A percentile compares a stretch with the other conserved stretches of the same genome.
Evolutionary conservation across 2,329 filamentous ascomycete genomes (phyloP).

Genomic region (Penicillium oxalicum): DNA sequence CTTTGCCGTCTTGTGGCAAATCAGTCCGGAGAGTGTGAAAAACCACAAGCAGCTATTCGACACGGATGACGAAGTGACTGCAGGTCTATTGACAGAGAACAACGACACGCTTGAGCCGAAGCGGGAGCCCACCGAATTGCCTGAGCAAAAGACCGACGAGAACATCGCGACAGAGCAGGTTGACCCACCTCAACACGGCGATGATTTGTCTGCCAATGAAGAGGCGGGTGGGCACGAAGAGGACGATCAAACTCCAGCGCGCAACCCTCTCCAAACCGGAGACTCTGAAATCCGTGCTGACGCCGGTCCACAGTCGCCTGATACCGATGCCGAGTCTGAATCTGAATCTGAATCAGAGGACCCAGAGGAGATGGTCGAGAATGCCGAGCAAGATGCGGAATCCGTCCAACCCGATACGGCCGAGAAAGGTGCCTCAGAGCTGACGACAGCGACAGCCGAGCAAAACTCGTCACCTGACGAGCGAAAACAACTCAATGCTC

Average conservation of each 20-base stretch:
- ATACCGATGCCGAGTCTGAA: constrained; percentile 4
- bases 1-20: constrained; percentile 78
- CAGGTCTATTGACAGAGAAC: constrained; percentile 15
- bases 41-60: constrained; percentile 66
- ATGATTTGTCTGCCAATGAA: constrained; percentile 7
- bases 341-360: constrained; percentile 25
- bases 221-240: constrained; percentile 28
- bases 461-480: constrained; percentile 21
- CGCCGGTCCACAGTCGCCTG: constrained; percentile 1
- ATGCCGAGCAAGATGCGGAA: constrained; percentile 1
- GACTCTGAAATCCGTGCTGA: constrained; percentile 8
- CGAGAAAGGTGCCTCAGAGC: constrained; percentile 12
- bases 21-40: constrained; percentile 79
- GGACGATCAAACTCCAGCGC: constrained; percentile 20
- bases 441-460: constrained; percentile 17
- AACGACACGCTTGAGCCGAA: constrained; percentile 16
- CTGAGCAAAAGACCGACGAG: constrained; percentile 9
- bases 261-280: constrained; percentile 19
- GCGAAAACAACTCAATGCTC: constrained; percentile 30
- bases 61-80: constrained; percentile 20
- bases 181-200: constrained; percentile 15
- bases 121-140: constrained; percentile 12
- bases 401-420: not conserved
- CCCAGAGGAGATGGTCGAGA: constrained; percentile 21
- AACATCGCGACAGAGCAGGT: constrained; percentile 6